A percentile compares a stretch with the other conserved stretches of the same genome.
These are phyloP conservation scores for Daedaleopsis nitida DNA, from an alignment of 768 basidiomycete genomes.

Conservation along the genomic window DNA sequence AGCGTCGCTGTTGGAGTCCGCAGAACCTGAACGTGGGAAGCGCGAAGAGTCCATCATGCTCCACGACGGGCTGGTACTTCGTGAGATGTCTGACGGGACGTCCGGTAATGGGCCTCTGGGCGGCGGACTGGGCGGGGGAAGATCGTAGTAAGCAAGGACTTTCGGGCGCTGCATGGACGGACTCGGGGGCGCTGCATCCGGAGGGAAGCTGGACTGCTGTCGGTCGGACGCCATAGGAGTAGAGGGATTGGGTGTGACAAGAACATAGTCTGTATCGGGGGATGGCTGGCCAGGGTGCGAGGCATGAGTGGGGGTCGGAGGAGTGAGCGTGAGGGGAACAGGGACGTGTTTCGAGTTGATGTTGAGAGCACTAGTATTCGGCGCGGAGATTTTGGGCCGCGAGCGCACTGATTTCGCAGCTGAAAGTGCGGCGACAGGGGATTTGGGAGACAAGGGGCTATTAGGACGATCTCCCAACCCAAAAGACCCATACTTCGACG, in stretches of 20 bases:
- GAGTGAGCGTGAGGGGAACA: conserved; percentile 25
- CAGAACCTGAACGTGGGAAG: conserved; percentile 22
- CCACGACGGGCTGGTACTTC: conserved; percentile 19
- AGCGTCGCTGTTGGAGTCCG: conserved; percentile 12
- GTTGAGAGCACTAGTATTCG: conserved; percentile 25
- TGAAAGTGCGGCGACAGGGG: conserved; percentile 9
- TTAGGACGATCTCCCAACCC: neutral
- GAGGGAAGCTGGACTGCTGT: neutral
- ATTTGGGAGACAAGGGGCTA: conserved; percentile 9
- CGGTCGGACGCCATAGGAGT: conserved; percentile 7
- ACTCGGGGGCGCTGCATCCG: conserved; percentile 12
- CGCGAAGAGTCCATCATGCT: conserved; percentile 20
- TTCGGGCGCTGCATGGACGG: conserved; percentile 20
- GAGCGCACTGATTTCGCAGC: conserved; percentile 14
- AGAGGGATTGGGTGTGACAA: conserved; percentile 20
- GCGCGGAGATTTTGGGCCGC: conserved; percentile 29
- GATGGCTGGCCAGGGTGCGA: conserved; percentile 10
- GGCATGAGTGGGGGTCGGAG: conserved; percentile 19
- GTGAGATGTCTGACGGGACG: conserved; percentile 22
- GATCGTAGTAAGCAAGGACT: conserved; percentile 26
- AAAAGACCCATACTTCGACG: conserved; percentile 10
- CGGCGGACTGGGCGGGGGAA: conserved; percentile 30
- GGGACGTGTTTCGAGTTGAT: conserved; percentile 23
- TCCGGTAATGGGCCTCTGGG: conserved; percentile 27
- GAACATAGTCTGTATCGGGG: conserved; percentile 20